Conservation (phyloP, 2,329 filamentous ascomycete species). For the Simplicillium sp. region DNA sequence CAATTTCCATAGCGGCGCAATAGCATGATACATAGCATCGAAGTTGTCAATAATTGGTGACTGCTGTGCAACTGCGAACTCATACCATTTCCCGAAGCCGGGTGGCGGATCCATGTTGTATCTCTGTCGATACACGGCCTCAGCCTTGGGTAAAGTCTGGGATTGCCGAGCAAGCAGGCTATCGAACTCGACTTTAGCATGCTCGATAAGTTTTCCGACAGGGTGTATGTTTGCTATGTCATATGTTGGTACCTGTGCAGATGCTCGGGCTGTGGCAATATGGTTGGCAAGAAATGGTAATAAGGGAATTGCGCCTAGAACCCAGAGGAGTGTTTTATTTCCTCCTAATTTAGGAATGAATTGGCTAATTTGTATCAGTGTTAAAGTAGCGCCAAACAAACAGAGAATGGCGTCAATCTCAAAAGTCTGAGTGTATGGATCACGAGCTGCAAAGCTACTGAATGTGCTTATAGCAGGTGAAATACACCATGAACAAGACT, state of each 20-base stretch:
- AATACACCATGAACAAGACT: conserved; percentile 17
- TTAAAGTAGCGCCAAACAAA: background rate
- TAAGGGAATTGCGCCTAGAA: conserved; percentile 10
- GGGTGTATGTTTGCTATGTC: conserved; percentile 18
- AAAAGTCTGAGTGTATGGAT: conserved; percentile 17
- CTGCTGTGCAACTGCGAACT: conserved; percentile 25
- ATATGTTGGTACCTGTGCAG: conserved; percentile 7
- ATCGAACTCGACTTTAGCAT: conserved; percentile 20
- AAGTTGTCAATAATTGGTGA: conserved; percentile 42
- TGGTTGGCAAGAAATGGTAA: conserved; percentile 20
- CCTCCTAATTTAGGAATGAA: background rate
- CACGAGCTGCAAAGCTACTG: conserved; percentile 16
- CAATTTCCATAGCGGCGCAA: conserved; percentile 30
- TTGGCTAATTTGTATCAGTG: background rate
- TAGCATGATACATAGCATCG: conserved; percentile 27
- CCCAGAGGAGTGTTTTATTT: background rate
- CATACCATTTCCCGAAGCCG: conserved; percentile 36
- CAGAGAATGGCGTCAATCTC: conserved; percentile 5
- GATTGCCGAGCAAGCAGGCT: conserved; percentile 26
- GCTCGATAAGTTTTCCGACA: conserved; percentile 19
- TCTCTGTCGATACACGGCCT: conserved; percentile 30
- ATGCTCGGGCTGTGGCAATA: conserved; percentile 11
- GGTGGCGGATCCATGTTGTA: conserved; percentile 32
- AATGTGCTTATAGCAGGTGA: conserved; percentile 21
- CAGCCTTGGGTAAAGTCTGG: conserved; percentile 20